Percentiles rank a stretch among this genome's conserved stretches.
These are phyloP conservation scores for Trebouxia sp. DNA, from an alignment of 139 green algal genomes.

Conservation along the genomic window DNA sequence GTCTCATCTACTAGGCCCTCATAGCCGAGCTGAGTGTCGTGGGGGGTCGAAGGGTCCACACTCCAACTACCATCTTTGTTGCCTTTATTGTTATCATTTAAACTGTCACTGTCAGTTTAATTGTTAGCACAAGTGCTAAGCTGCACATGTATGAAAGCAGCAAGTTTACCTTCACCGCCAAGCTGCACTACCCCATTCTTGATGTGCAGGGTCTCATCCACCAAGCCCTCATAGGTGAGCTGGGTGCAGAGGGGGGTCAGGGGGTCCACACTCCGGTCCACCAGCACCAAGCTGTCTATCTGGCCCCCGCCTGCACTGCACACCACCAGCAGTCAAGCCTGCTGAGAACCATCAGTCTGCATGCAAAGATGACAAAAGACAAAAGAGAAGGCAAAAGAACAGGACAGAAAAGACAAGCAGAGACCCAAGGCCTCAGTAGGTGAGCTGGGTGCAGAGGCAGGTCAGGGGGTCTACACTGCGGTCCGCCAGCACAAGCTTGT, in stretches of 20 bases:
- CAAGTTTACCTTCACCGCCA: background rate
- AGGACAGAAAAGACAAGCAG: too few species aligned
- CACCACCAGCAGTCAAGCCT: background rate
- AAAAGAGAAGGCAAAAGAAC: too few species aligned
- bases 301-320: constrained; percentile 11
- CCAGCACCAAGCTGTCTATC: constrained; percentile 68
- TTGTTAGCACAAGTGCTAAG: too few species aligned
- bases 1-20: constrained; percentile 95
- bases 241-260: constrained; percentile 91
- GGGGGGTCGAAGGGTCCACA: constrained; percentile 86
- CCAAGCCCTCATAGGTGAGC: constrained; percentile 95
- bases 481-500: too few species aligned
- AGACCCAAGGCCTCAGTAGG: too few species aligned
- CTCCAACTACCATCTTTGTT: too few species aligned
- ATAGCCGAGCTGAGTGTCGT: constrained; percentile 94
- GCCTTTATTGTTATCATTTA: background rate
- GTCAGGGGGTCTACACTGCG: too few species aligned
- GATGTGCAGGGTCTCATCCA: constrained; percentile 91
- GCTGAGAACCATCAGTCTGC: background rate
- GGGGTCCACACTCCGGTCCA: constrained; percentile 87
- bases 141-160: background rate
- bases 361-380: too few species aligned
- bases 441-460: too few species aligned
- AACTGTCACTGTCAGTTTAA: too few species aligned
- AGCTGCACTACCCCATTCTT: constrained; percentile 40